Percentiles rank a stretch among this genome's conserved stretches.
These are phyloP conservation scores for Laburnicola sp. DNA, from an alignment of 2,329 filamentous ascomycete species.

Conservation along the genomic window DNA sequence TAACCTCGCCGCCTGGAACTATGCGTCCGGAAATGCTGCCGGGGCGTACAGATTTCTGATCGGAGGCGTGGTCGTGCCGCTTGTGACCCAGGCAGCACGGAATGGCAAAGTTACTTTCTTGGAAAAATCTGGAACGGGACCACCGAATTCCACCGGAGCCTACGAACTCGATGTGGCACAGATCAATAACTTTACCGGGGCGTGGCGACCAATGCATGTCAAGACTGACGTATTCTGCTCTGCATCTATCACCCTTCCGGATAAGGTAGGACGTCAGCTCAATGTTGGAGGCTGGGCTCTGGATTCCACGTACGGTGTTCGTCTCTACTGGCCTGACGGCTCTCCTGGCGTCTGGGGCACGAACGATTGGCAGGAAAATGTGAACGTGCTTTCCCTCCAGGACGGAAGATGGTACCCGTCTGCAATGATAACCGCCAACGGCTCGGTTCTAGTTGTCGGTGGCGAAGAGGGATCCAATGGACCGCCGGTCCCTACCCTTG, in stretches of 20 bases:
- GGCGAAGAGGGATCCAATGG: constrained; percentile 66
- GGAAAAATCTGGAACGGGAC: constrained; percentile 64
- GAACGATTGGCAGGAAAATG: constrained; percentile 68
- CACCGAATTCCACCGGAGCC: constrained; percentile 65
- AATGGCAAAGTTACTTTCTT: constrained; percentile 65
- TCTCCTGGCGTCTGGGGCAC: constrained; percentile 58
- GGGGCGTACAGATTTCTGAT: constrained; percentile 64
- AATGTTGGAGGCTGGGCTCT: constrained; percentile 68
- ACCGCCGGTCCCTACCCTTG: constrained; percentile 62
- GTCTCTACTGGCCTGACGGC: constrained; percentile 65
- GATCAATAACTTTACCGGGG: constrained; percentile 56
- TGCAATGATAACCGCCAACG: constrained; percentile 66
- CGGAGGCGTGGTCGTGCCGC: constrained; percentile 62
- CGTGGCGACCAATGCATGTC: constrained; percentile 64
- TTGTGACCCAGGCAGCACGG: constrained; percentile 61
- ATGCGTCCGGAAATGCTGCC: constrained; percentile 55
- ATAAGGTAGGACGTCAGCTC: constrained; percentile 65
- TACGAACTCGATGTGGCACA: constrained; percentile 66
- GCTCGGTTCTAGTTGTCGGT: constrained; percentile 64
- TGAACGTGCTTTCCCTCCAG: constrained; percentile 57
- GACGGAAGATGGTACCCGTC: constrained; percentile 66
- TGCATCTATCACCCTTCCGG: constrained; percentile 64
- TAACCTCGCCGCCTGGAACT: constrained; percentile 59
- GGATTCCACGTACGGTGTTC: constrained; percentile 63
- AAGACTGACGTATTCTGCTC: constrained; percentile 71